Evolutionary conservation across 805 yeast genomes (phyloP).

Genomic region (Saccharomyces jurei): DNA sequence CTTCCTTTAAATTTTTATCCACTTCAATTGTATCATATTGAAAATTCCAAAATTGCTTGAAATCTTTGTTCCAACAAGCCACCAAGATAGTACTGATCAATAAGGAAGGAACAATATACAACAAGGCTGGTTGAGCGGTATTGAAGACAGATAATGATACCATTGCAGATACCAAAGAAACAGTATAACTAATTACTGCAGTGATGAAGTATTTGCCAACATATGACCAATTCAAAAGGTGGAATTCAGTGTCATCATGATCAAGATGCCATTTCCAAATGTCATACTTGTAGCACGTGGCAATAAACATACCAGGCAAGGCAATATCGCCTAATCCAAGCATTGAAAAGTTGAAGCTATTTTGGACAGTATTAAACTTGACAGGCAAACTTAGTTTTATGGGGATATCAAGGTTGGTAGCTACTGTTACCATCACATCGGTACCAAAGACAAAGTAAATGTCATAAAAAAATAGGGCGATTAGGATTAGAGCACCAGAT

Average conservation of each 20-base stretch:
- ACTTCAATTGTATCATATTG: constrained; percentile 18
- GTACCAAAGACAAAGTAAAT: constrained; percentile 60
- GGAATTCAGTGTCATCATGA: constrained; percentile 30
- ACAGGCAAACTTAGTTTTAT: constrained; percentile 23
- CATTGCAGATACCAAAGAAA: constrained; percentile 41
- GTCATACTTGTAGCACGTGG: constrained; percentile 49
- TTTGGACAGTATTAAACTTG: constrained; percentile 7
- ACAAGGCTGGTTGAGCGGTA: constrained; percentile 58
- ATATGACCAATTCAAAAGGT: constrained; percentile 31
- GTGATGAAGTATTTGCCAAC: constrained; percentile 39
- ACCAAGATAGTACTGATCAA: constrained; percentile 28
- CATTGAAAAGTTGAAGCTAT: constrained; percentile 23
- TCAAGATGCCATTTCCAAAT: constrained; percentile 32
- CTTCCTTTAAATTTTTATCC: constrained; percentile 5
- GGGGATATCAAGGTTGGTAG: constrained; percentile 47
- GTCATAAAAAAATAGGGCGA: constrained; percentile 52
- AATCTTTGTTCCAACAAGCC: constrained; percentile 38
- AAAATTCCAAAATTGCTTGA: constrained; percentile 34
- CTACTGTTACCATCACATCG: constrained; percentile 55
- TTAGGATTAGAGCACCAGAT: constrained; percentile 38
- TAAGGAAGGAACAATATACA: constrained; percentile 51
- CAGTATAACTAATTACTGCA: constrained; percentile 40
- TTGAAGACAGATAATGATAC: constrained; percentile 32
- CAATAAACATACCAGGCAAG: constrained; percentile 45
- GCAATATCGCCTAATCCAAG: constrained; percentile 63